Base-by-base conservation (phyloP, 805 yeast genomes). In the Schwanniomyces sp. region DNA sequence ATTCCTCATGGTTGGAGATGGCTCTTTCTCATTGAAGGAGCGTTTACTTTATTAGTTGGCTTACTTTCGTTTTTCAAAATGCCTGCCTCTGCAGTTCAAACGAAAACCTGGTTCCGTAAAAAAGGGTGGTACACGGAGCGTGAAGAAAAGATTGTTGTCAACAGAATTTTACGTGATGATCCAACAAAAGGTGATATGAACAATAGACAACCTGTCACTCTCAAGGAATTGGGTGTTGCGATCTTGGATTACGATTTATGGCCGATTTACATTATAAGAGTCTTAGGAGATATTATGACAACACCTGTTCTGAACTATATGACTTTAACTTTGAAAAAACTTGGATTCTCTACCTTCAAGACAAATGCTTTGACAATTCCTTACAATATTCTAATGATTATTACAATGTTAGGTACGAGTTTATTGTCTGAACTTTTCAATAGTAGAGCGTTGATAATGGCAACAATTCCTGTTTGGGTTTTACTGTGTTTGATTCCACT, bases 1-100 rank as follows among this genome's bases (percentile, higher is more conserved):
- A 39, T 55, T 7, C 42, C 45, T 12, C 54, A 57, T n/a, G 62
- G 64, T 28, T 85, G 90, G 90, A 70, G 78, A 45, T 85, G 85
- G 82, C 66, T 85, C 18, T 85, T 85, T 52, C 57, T 85, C 16
- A 72, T 86, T 45, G 88, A 84, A 58, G 90, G 91, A 4, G 44
- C 75, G 5, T 55, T 82, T 38, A 83, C 90, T 1, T 61, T 83
- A 5, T 16, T 58, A 2, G 70, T 85, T 52, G 90, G 89, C 1
- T 26, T 80, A 25, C 51, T 59, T 34, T 61, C 68, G 3, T 77
- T 66, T 51, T 74, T 63, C 41, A 52, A 72, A 43, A 80, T 83
- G 86, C 84, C 82, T 5, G 73, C 85, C 0, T 74, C 80, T 2
- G 79, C 78, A 1, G 76, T 76, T 7, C 78, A 76, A 45, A 82